Evolutionary conservation across 2,329 filamentous ascomycete genomes (phyloP).

Genomic region (Verticillium zaregamsianum): DNA sequence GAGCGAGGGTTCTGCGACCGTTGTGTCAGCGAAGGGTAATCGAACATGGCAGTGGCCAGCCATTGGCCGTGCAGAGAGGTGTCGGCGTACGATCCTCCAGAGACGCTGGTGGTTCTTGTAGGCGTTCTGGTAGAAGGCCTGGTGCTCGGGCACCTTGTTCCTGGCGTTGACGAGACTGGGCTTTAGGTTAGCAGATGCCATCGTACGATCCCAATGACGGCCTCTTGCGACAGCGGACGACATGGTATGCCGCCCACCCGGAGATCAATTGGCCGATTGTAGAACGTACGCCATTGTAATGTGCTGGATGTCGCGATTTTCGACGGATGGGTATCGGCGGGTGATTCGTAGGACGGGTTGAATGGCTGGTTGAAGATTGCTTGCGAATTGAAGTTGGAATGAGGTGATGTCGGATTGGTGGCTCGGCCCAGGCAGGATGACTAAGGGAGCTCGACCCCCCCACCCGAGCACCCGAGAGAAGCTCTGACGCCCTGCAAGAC

Average conservation of each 20-base stretch:
- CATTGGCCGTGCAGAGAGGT: neutral
- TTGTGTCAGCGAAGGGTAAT: slow-evolving; percentile 1
- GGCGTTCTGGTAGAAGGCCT: slow-evolving; percentile 71
- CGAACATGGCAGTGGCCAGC: slow-evolving; percentile 7
- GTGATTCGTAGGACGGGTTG: neutral
- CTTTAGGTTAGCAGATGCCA: slow-evolving; percentile 22
- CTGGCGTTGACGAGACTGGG: slow-evolving; percentile 61
- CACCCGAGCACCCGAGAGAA: neutral
- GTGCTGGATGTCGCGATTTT: neutral
- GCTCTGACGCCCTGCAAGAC: neutral
- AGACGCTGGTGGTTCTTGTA: slow-evolving; percentile 65
- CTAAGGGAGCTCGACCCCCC: neutral
- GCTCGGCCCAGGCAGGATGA: neutral
- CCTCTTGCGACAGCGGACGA: neutral
- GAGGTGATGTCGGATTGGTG: slow-evolving; percentile 3
- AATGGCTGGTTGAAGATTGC: neutral
- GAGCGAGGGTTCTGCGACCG: slow-evolving; percentile 56
- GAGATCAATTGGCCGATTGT: neutral
- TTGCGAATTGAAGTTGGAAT: slow-evolving; percentile 1
- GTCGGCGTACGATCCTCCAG: slow-evolving; percentile 70
- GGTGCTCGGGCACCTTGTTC: slow-evolving; percentile 73
- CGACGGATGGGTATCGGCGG: neutral
- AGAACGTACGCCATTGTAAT: neutral
- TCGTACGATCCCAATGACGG: slow-evolving; percentile 7
- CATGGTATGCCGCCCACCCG: neutral